Conservation (phyloP, 106 monocot species). For the Dioscorea zingiberensis region DNA sequence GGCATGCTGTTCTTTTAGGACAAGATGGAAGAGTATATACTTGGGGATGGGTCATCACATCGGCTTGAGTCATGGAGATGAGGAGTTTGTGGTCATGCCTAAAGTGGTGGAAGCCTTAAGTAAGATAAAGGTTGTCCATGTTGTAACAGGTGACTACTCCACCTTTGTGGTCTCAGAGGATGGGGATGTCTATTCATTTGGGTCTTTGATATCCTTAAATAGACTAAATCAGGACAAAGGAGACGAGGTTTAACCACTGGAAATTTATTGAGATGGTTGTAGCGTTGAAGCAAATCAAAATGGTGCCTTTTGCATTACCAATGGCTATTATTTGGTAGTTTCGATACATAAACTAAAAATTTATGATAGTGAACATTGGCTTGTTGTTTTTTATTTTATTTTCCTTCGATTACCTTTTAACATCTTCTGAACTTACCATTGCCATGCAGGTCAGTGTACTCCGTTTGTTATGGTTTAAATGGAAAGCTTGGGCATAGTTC, state of each 20-base stretch:
- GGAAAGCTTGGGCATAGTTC: constrained; percentile 97
- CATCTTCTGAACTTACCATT: too few relatives aligned
- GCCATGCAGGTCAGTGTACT: constrained; percentile 80
- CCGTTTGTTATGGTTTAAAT: constrained; percentile 92
- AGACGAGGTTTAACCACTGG: too few relatives aligned
- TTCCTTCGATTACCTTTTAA: too few relatives aligned
- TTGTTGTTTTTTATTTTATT: too few relatives aligned
- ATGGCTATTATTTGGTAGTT: too few relatives aligned
- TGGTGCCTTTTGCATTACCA: too few relatives aligned
- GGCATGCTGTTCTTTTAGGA: constrained; percentile 95
- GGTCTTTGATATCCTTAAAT: constrained; percentile 86
- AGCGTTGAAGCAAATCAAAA: too few relatives aligned
- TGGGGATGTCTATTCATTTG: constrained; percentile 96
- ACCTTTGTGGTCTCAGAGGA: constrained; percentile 82
- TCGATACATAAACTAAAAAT: too few relatives aligned
- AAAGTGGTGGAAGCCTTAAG: constrained; percentile 76
- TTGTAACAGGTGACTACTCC: constrained; percentile 93
- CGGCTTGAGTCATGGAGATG: constrained; percentile 91
- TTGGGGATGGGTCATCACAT: constrained; percentile 97
- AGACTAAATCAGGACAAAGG: constrained; percentile 98
- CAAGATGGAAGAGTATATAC: constrained; percentile 90
- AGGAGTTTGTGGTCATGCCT: constrained; percentile 74
- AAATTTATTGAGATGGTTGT: too few relatives aligned
- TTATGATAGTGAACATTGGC: too few relatives aligned
- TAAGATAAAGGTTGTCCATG: constrained; percentile 73